Evolutionary conservation across 345 rosid species (phyloP).

Genomic region (Sisymbrium irio): DNA sequence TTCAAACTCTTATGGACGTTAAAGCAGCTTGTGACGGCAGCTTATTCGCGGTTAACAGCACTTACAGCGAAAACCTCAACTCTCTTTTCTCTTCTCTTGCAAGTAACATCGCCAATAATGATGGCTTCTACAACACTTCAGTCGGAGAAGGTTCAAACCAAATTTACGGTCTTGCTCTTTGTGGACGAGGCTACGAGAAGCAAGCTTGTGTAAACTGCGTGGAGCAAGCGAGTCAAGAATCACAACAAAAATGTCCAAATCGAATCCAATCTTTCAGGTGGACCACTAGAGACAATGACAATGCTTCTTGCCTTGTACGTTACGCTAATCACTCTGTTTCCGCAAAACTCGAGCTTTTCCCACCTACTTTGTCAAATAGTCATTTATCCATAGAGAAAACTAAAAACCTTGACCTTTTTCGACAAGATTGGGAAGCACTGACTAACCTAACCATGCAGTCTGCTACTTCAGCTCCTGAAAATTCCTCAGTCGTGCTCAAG

Average conservation of each 20-base stretch:
- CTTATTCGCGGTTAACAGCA: slow-evolving; percentile 10
- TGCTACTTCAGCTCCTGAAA: neutral
- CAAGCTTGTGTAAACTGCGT: slow-evolving; percentile 22
- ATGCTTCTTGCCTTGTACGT: slow-evolving; percentile 18
- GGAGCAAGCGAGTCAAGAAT: slow-evolving; percentile 7
- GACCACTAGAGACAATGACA: slow-evolving; percentile 17
- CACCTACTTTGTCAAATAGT: neutral
- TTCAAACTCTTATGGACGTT: neutral
- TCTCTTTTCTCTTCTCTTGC: slow-evolving; percentile 19
- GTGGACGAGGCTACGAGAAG: slow-evolving; percentile 19
- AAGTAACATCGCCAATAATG: neutral
- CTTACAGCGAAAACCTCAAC: slow-evolving; percentile 6
- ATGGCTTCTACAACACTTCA: slow-evolving; percentile 29
- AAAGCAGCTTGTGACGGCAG: slow-evolving; percentile 17
- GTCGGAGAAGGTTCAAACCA: slow-evolving; percentile 17
- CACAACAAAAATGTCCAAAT: neutral
- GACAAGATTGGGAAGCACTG: slow-evolving; percentile 4
- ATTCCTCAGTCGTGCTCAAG: slow-evolving; percentile 33
- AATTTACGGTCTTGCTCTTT: slow-evolving; percentile 26
- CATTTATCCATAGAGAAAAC: neutral
- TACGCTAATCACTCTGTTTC: neutral
- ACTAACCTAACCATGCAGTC: neutral
- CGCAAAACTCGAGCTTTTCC: slow-evolving; percentile 7
- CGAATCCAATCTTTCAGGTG: slow-evolving; percentile 1
- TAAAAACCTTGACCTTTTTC: neutral